These are phyloP conservation scores for Sugiyamaella paludigena DNA, from an alignment of 1,139 yeast genomes.

Conservation along the genomic window DNA sequence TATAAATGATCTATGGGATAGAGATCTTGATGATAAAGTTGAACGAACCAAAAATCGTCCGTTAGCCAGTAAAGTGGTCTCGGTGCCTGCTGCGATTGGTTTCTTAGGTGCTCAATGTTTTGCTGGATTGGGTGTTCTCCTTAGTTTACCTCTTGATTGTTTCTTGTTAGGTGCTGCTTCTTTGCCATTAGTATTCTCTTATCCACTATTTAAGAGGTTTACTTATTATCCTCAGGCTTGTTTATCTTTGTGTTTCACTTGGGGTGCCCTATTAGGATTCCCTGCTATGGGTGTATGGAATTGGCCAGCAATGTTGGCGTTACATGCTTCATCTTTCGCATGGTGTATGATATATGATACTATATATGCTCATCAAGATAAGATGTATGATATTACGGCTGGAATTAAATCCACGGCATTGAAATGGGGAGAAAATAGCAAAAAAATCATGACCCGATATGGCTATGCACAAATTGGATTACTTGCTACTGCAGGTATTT, in stretches of 20 bases:
- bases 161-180: conserved; percentile 81
- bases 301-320: conserved; percentile 70
- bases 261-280: conserved; percentile 94
- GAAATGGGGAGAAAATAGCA: conserved; percentile 83
- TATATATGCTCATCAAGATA: conserved; percentile 96
- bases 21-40: conserved; percentile 79
- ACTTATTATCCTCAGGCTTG: conserved; percentile 92
- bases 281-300: conserved; percentile 90
- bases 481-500: conserved; percentile 68
- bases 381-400: conserved; percentile 76
- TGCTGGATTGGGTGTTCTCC: conserved; percentile 71
- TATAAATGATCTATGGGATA: conserved; percentile 83
- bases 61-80: conserved; percentile 79
- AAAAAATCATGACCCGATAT: conserved; percentile 61
- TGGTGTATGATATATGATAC: conserved; percentile 98
- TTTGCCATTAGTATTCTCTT: conserved; percentile 74
- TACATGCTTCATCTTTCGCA: conserved; percentile 71
- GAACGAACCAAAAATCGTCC: conserved; percentile 88
- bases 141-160: conserved; percentile 75
- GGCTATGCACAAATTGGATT: conserved; percentile 65
- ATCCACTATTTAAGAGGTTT: conserved; percentile 90
- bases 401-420: conserved; percentile 95
- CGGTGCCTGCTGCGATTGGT: conserved; percentile 65
- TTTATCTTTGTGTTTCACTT: conserved; percentile 79
- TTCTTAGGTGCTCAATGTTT: conserved; percentile 74